Evolutionary conservation across 2,329 filamentous ascomycete genomes (phyloP), one percentile per base, ranked within the genome.

Genomic region (Colletotrichum zoysiae): DNA sequence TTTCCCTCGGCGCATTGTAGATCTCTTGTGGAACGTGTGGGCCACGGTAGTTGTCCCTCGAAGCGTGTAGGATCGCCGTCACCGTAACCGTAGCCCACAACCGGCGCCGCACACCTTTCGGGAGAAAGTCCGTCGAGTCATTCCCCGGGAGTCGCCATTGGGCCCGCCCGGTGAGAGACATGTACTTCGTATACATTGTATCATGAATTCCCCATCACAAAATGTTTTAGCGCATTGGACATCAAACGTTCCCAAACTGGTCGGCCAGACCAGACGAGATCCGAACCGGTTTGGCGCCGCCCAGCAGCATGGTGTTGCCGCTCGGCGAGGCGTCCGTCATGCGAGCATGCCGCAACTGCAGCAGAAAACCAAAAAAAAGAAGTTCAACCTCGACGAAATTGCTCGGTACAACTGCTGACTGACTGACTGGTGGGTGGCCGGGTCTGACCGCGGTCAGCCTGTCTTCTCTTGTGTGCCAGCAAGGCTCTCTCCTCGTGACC

Each of bases 401-500:
- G 7, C 30, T 44, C 14, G 14, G 40, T 44, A 20, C 50, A 20
- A 30, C 26, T 44, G 20, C 3, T 7, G 18, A 46, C 42, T 42
- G 9, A 42, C 62, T 57, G 38, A n/a, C n/a, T n/a, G n/a, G n/a
- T n/a, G n/a, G n/a, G 26, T 48, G 11, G 23, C 38, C 33, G 23
- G 38, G 55, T 40, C 9, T 23, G 33, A 62, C n/a, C 33, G 46
- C 26, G 30, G n/a, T 26, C 40, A 46, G 42, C 23, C 30, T 64
- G 26, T 65, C 66, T 61, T 53, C 48, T 65, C 40, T 44, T 44
- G 44, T 53, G 65, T 69, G n/a, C 33, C 55, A n/a, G 33, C 65
- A 23, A 68, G 68, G 68, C 68, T 57, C 50, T 60, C 38, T 35
- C 64, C 68, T 71, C 68, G 68, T 71, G 68, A 71, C 58, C 40